Conservation (phyloP, 148 eudicot genomes). For the Persicaria tinctoria region DNA sequence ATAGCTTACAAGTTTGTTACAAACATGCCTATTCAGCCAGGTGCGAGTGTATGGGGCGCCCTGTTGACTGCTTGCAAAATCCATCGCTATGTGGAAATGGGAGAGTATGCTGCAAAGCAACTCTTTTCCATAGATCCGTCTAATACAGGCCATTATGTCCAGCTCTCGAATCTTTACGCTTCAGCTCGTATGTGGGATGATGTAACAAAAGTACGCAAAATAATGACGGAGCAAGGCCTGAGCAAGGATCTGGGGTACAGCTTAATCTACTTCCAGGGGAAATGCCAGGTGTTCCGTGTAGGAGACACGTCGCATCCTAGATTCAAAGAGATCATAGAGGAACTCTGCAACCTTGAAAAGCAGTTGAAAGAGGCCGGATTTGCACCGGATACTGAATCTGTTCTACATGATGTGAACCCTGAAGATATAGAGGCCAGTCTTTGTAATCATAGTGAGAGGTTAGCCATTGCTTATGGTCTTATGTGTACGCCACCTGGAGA, state of each 20-base stretch:
- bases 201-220: slow-evolving; percentile 37
- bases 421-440: slow-evolving; percentile 45
- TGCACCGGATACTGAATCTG: slow-evolving; percentile 42
- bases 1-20: slow-evolving; percentile 49
- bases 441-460: slow-evolving; percentile 47
- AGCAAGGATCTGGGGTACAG: slow-evolving; percentile 56
- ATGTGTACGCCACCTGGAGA: slow-evolving; percentile 43
- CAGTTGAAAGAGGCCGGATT: slow-evolving; percentile 53
- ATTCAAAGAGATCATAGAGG: slow-evolving; percentile 34
- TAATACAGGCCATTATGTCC: slow-evolving; percentile 58
- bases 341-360: slow-evolving; percentile 37
- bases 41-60: slow-evolving; percentile 62
- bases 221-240: slow-evolving; percentile 56
- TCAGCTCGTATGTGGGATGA: slow-evolving; percentile 50
- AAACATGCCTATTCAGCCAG: slow-evolving; percentile 55
- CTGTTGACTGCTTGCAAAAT: slow-evolving; percentile 61
- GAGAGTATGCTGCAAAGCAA: slow-evolving; percentile 55
- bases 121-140: slow-evolving; percentile 52
- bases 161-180: slow-evolving; percentile 74
- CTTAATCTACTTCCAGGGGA: slow-evolving; percentile 47
- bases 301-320: slow-evolving; percentile 59
- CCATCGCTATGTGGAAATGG: slow-evolving; percentile 47
- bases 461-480: slow-evolving; percentile 51
- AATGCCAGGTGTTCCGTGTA: slow-evolving; percentile 43
- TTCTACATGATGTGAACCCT: slow-evolving; percentile 45